Conservation (phyloP, 2,329 filamentous ascomycete genomes). For the Zarea fungicola region DNA sequence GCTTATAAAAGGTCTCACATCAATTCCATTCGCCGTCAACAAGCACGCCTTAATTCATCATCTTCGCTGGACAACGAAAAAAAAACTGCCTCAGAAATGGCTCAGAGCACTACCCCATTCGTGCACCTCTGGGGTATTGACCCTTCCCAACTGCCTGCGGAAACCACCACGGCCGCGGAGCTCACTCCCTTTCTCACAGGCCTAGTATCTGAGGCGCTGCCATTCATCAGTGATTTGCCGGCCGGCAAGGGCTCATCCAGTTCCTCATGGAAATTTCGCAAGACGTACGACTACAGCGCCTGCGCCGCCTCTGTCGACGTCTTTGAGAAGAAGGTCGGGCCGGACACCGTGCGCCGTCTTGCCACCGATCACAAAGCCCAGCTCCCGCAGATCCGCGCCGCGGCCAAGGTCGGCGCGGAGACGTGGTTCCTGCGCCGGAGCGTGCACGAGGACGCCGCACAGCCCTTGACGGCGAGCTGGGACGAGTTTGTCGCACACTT, state of each 20-base stretch:
- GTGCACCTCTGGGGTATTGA: slow-evolving; percentile 51
- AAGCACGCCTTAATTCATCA: background rate
- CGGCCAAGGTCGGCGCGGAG: slow-evolving; percentile 33
- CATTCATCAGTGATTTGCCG: slow-evolving; percentile 52
- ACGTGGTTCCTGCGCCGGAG: slow-evolving; percentile 62
- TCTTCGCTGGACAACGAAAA: background rate
- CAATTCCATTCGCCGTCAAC: background rate
- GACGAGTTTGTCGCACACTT: slow-evolving; percentile 57
- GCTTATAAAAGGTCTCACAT: background rate
- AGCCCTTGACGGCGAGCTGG: slow-evolving; percentile 53
- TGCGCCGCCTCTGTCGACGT: slow-evolving; percentile 49
- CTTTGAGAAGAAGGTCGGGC: slow-evolving; percentile 44
- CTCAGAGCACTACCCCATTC: slow-evolving; percentile 34
- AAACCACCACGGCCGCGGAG: slow-evolving; percentile 33
- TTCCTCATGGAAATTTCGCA: slow-evolving; percentile 45
- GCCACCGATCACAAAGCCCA: slow-evolving; percentile 26
- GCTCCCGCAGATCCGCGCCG: slow-evolving; percentile 20
- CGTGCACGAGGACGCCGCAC: slow-evolving; percentile 49
- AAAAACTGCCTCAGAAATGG: background rate
- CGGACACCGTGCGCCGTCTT: slow-evolving; percentile 36
- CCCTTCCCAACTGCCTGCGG: slow-evolving; percentile 40
- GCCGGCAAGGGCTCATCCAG: slow-evolving; percentile 26
- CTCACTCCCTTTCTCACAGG: slow-evolving; percentile 46
- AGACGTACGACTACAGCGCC: slow-evolving; percentile 42
- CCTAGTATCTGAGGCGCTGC: slow-evolving; percentile 53